These are phyloP conservation scores for Sugiyamaella mastotermitis DNA, from an alignment of 805 yeast species.

Conservation along the genomic window DNA sequence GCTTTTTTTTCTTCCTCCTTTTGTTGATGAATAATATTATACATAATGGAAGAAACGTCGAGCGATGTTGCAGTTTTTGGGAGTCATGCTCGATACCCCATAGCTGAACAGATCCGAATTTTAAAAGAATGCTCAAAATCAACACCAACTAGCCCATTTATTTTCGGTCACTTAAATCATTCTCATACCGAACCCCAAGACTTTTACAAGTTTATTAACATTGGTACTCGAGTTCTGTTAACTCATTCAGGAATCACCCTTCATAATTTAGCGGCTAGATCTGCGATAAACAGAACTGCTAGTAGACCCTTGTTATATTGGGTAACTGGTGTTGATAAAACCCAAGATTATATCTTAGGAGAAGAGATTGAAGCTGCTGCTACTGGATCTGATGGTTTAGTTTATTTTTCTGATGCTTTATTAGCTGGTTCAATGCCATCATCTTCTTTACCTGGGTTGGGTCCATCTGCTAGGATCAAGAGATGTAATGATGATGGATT, in stretches of 20 bases:
- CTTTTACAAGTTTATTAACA: conserved; percentile 11
- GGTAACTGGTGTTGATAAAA: conserved; percentile 8
- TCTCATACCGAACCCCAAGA: conserved; percentile 19
- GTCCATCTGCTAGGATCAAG: conserved; percentile 1
- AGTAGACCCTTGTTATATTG: conserved; percentile 18
- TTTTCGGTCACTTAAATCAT: conserved; percentile 13
- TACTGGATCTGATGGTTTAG: conserved; percentile 19
- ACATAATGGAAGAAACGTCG: too few relatives aligned
- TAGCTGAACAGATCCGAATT: conserved; percentile 10
- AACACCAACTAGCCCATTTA: conserved; percentile 10
- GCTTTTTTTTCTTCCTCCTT: too few relatives aligned
- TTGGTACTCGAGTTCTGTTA: conserved; percentile 14
- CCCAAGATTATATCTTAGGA: conserved; percentile 16
- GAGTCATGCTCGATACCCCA: conserved; percentile 8
- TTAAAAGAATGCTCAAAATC: conserved; percentile 4
- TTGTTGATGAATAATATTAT: too few relatives aligned
- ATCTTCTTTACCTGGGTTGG: not conserved
- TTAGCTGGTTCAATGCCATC: not conserved
- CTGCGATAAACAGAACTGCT: conserved; percentile 14
- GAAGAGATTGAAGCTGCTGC: conserved; percentile 19
- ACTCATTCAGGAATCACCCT: conserved; percentile 16
- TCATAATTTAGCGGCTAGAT: conserved; percentile 18
- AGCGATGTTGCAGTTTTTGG: conserved; percentile 1
- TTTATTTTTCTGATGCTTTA: conserved; percentile 11
- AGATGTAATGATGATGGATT: conserved; percentile 4